A percentile compares a stretch with the other conserved stretches of the same genome.
These are phyloP conservation scores for Lactarius indigo DNA, from an alignment of 768 basidiomycete species.

Conservation along the genomic window DNA sequence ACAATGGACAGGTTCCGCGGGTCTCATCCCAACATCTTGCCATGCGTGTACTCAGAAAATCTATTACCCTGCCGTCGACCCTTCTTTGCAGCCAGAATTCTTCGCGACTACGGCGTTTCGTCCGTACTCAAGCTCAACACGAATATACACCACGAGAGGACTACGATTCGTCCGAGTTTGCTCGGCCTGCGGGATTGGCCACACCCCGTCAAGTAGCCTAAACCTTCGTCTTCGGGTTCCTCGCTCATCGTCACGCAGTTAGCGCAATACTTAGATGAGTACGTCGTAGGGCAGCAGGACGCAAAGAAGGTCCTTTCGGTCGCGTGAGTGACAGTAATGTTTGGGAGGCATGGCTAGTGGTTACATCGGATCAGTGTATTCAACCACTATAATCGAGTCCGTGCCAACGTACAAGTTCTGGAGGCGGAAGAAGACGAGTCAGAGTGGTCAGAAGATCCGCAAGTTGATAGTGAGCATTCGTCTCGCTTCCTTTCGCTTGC, in stretches of 20 bases:
- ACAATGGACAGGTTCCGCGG: neutral
- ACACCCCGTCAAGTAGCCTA: constrained; percentile 51
- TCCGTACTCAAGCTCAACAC: constrained; percentile 26
- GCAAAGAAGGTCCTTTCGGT: constrained; percentile 95
- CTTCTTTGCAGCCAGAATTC: constrained; percentile 1
- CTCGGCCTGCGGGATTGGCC: constrained; percentile 19
- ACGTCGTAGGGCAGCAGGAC: constrained; percentile 85
- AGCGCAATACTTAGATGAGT: constrained; percentile 81
- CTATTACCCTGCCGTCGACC: neutral
- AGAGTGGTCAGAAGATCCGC: constrained; percentile 30
- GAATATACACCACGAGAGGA: constrained; percentile 22
- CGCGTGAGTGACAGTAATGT: constrained; percentile 60
- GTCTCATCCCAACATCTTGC: neutral
- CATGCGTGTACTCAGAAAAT: constrained; percentile 12
- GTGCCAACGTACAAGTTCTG: constrained; percentile 56
- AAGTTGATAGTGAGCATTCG: constrained; percentile 32
- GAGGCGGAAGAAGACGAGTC: constrained; percentile 37
- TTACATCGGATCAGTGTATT: constrained; percentile 57
- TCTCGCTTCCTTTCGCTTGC: neutral
- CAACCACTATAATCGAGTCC: constrained; percentile 91
- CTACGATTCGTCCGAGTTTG: constrained; percentile 10
- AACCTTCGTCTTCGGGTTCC: neutral
- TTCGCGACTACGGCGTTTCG: constrained; percentile 4
- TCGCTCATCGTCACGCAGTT: constrained; percentile 45
- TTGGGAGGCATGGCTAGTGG: neutral